Evolutionary conservation across 2,329 filamentous ascomycete genomes (phyloP), one percentile per base, ranked within the genome.

Genomic region (Penicillium oxalicum): DNA sequence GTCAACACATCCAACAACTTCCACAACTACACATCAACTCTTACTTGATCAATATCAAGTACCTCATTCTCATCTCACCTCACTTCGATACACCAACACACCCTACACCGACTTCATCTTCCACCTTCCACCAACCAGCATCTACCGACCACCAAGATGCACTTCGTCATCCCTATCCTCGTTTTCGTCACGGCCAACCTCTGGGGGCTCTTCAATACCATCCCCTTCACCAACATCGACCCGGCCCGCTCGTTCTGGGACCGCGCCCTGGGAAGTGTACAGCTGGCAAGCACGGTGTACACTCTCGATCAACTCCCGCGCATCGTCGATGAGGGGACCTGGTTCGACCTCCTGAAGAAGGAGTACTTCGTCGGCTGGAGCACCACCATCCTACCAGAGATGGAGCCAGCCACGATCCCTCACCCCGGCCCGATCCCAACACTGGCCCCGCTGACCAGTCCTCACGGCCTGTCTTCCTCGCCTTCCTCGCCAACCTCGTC

Each of bases 201-300:
- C 26, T 57, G 58, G 43, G 56, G 59, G 4, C 40, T 51, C 9
- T 61, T 51, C 28, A 40, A 47, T n/a, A 49, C 46, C 11, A 50
- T 62, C 34, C 60, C 60, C 0, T 52, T 55, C 33, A 60, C 56
- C 9, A 45, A 47, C 8, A 51, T 61, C 18, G 47, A 53, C 9
- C 53, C 57, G 26, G 40, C 49, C 13, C 45, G 47, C 11, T 49
- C 58, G 9, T 29, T 55, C 12, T 29, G 49, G 7, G 56, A 59
- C 5, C 56, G 60, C 35, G 41, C 55, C 9, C 26, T 56, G 9
- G 54, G 55, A n/a, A 51, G 53, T 24, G 42, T 58, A 12, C 56
- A 62, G 43, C 28, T 60, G 35, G 54, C 57, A 12, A 49, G 48
- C 33, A 47, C 54, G 9, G 44, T 54, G 11, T 55, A 59, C 26